Conservation (phyloP, 1,284 basidiomycete genomes). For the Porogramme epimiltina region DNA sequence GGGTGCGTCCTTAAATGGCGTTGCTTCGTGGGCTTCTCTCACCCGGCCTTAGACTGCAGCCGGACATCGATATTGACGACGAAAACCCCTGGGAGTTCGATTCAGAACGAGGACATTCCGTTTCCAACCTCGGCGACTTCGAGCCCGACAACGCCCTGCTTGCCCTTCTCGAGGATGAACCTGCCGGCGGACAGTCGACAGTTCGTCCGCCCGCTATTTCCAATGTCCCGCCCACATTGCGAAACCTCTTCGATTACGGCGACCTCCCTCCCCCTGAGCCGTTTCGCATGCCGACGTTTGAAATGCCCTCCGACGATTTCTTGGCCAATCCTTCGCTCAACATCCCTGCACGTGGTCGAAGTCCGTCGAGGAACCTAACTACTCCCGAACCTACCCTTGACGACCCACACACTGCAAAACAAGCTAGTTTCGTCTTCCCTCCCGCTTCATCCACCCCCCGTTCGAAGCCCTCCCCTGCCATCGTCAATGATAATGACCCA, state of each 20-base stretch:
- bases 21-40: too few relatives aligned
- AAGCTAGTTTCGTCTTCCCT: conserved; percentile 58
- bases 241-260: conserved; percentile 67
- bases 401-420: conserved; percentile 48
- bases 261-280: conserved; percentile 38
- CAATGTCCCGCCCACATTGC: conserved; percentile 69
- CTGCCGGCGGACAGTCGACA: conserved; percentile 36
- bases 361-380: conserved; percentile 22
- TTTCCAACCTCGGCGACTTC: conserved; percentile 20
- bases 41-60: conserved; percentile 9
- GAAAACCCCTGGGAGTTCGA: conserved; percentile 77
- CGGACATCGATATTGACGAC: conserved; percentile 35
- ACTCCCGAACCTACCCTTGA: conserved; percentile 28
- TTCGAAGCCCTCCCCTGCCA: conserved; percentile 27
- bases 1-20: conserved; percentile 30
- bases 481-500: conserved; percentile 28
- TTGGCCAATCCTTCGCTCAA: conserved; percentile 28
- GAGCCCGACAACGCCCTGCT: conserved; percentile 20
- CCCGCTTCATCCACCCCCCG: conserved; percentile 37
- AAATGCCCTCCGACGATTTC: conserved; percentile 18
- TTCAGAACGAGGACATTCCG: conserved; percentile 54
- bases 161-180: conserved; percentile 13
- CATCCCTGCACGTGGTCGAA: conserved; percentile 30
- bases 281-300: conserved; percentile 42
- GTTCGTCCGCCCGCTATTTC: conserved; percentile 47